phyloP scores from a whole-genome alignment of 2,329 filamentous ascomycete species.

The Penicillium sp. region DNA sequence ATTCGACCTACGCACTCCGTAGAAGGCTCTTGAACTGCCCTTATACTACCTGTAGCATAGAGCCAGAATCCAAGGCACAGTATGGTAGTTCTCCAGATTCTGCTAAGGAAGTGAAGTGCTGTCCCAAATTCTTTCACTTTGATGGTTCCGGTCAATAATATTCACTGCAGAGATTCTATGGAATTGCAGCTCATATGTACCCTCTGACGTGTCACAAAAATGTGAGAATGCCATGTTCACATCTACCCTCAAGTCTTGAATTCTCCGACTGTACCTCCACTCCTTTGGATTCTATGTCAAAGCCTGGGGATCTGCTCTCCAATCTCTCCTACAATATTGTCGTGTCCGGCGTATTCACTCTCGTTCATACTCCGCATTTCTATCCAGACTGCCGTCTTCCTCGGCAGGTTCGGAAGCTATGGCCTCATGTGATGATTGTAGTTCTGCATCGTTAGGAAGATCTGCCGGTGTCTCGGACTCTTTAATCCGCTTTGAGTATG shows the following conservation, averaged over 20 bases:
- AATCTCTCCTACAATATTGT: background rate
- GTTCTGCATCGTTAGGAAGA: constrained; percentile 1
- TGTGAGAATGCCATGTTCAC: background rate
- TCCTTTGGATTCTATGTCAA: background rate
- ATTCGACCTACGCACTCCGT: too few relatives aligned
- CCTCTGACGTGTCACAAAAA: background rate
- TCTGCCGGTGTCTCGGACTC: constrained; percentile 1
- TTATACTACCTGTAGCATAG: background rate
- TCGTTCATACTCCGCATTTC: constrained; percentile 4
- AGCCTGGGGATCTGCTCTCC: too few relatives aligned
- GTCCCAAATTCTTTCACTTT: background rate
- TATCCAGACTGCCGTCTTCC: constrained; percentile 1
- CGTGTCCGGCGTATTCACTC: constrained; percentile 13
- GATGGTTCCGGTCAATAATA: too few relatives aligned
- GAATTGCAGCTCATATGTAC: background rate
- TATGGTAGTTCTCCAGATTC: too few relatives aligned
- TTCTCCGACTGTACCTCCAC: background rate
- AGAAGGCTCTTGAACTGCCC: background rate
- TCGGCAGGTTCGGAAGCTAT: constrained; percentile 15
- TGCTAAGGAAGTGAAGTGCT: too few relatives aligned
- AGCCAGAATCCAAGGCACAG: too few relatives aligned
- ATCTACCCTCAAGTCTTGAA: background rate
- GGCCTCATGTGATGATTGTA: constrained; percentile 16
- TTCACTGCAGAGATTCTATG: too few relatives aligned
- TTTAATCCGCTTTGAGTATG: background rate